A percentile compares a stretch with the other conserved stretches of the same genome.
These are phyloP conservation scores for Aspergillus sclerotiicarbonarius DNA, from an alignment of 495 filamentous ascomycete species.

Conservation along the genomic window DNA sequence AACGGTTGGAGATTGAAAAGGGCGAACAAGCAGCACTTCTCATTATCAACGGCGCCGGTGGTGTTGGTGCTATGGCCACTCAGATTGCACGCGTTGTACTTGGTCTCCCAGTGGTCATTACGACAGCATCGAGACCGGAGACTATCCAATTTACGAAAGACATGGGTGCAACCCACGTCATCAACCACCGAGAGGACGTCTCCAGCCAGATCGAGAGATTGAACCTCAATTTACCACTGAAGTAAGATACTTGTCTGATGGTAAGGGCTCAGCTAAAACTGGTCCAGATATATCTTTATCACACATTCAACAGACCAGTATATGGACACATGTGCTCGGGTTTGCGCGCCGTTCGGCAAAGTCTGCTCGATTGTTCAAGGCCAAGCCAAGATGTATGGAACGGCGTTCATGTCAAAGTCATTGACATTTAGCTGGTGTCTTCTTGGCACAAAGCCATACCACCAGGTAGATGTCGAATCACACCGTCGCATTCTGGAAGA, in stretches of 20 bases:
- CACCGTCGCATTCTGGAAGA: slow-evolving; percentile 8
- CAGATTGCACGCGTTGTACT: slow-evolving; percentile 22
- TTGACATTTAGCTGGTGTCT: slow-evolving; percentile 34
- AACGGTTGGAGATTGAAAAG: slow-evolving; percentile 28
- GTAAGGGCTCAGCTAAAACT: not conserved
- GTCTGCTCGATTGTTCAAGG: slow-evolving; percentile 36
- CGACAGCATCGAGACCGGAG: slow-evolving; percentile 29
- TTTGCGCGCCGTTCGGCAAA: slow-evolving; percentile 34
- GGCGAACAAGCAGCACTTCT: slow-evolving; percentile 29
- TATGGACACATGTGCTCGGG: slow-evolving; percentile 5
- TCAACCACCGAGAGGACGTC: slow-evolving; percentile 34
- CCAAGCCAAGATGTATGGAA: slow-evolving; percentile 32
- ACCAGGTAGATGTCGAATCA: slow-evolving; percentile 4
- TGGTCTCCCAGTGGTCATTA: slow-evolving; percentile 28
- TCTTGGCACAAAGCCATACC: slow-evolving; percentile 26
- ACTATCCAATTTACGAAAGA: slow-evolving; percentile 24
- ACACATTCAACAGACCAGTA: slow-evolving; percentile 25
- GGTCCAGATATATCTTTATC: slow-evolving; percentile 30
- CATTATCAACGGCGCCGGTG: slow-evolving; percentile 22
- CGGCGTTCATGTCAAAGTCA: slow-evolving; percentile 36
- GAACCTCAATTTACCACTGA: slow-evolving; percentile 26
- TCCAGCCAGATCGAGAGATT: slow-evolving; percentile 24
- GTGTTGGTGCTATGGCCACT: slow-evolving; percentile 14
- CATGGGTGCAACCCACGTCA: slow-evolving; percentile 34
- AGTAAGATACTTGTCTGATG: slow-evolving; percentile 7